These are phyloP conservation scores for Osmanthus fragrans DNA, from an alignment of 257 asterid species.

Conservation along the genomic window DNA sequence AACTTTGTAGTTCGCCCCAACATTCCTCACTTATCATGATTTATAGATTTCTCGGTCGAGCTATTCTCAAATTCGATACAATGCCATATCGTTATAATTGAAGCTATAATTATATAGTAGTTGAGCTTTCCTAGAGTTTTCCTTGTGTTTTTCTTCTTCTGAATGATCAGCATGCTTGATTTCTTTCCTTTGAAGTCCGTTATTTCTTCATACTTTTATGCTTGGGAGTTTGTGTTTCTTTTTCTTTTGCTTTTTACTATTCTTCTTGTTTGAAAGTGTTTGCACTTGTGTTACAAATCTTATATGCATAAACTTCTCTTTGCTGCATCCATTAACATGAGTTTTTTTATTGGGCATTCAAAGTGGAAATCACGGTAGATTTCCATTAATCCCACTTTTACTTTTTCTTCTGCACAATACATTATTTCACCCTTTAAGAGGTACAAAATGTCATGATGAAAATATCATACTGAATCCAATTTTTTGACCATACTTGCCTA, in stretches of 20 bases:
- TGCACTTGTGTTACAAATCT: conserved; percentile 37
- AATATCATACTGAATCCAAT: neutral
- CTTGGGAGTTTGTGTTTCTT: conserved; percentile 48
- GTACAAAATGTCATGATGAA: neutral
- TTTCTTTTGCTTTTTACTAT: conserved; percentile 28
- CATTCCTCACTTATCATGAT: neutral
- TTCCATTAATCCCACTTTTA: neutral
- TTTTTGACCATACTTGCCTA: neutral
- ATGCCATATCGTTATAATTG: conserved; percentile 21
- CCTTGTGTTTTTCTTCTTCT: conserved; percentile 16
- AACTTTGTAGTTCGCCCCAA: neutral
- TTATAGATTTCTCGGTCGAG: neutral
- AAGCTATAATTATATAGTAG: conserved; percentile 18
- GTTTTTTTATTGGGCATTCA: neutral
- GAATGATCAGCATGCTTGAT: neutral
- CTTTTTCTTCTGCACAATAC: neutral
- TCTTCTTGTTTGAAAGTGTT: conserved; percentile 57
- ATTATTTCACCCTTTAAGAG: neutral
- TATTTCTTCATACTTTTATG: conserved; percentile 34
- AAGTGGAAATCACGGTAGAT: neutral
- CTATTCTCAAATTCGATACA: neutral
- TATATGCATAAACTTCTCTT: conserved; percentile 19
- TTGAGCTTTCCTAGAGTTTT: conserved; percentile 13
- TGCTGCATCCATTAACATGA: neutral
- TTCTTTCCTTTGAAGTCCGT: conserved; percentile 23